These are phyloP conservation scores for Isoetes engelmannii DNA, from an alignment of 83 land plant species.

Conservation along the genomic window DNA sequence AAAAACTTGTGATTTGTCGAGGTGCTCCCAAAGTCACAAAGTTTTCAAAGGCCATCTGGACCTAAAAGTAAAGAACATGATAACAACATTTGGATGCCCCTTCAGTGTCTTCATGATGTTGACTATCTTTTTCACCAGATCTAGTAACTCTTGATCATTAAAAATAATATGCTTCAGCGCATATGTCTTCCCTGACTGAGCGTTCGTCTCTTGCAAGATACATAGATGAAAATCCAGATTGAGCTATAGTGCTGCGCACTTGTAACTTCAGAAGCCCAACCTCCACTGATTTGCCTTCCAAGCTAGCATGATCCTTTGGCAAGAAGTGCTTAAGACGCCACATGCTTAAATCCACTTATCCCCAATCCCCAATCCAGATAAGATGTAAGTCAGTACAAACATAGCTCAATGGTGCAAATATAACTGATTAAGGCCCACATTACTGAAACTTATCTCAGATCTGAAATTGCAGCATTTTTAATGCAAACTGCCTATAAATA, in stretches of 20 bases:
- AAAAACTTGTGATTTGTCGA: constrained; percentile 92
- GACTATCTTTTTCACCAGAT: constrained; percentile 76
- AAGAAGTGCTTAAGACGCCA: constrained; percentile 86
- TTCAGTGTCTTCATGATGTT: constrained; percentile 64
- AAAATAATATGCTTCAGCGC: constrained; percentile 92
- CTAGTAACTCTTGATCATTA: constrained; percentile 74
- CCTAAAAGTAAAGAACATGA: constrained; percentile 32
- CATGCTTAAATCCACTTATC: constrained; percentile 31
- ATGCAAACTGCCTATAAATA: no score
- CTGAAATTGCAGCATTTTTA: no score
- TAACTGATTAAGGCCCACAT: no score
- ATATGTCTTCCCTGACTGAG: constrained; percentile 58
- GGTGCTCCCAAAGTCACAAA: constrained; percentile 98
- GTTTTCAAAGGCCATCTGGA: constrained; percentile 82
- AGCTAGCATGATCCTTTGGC: constrained; percentile 50
- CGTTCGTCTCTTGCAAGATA: constrained; percentile 77
- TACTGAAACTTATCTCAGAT: no score
- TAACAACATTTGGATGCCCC: constrained; percentile 74
- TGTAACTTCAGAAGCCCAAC: constrained; percentile 66
- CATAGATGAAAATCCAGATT: constrained; percentile 91
- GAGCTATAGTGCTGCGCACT: constrained; percentile 63
- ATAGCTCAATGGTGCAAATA: no score
- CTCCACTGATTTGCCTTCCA: constrained; percentile 85
- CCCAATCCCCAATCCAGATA: no score
- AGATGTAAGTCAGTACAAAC: no score